A percentile compares a stretch with the other conserved stretches of the same genome.
Conservation (phyloP, 768 basidiomycete genomes). For the Pulveroboletus sp. region DNA sequence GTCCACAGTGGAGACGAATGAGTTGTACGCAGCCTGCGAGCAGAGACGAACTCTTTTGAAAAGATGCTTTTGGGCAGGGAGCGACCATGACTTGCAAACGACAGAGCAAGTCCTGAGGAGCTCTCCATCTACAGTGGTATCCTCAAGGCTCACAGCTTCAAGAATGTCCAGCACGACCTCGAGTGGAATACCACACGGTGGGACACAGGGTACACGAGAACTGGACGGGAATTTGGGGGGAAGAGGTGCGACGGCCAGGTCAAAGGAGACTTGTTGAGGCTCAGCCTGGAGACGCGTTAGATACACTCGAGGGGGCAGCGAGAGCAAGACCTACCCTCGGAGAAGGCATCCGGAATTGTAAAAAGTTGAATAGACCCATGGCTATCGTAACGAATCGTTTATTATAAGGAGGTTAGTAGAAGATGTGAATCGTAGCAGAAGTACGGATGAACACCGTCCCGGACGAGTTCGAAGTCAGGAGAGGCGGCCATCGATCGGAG, state of each 20-base stretch:
- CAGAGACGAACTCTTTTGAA: slow-evolving; percentile 54
- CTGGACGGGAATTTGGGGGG: slow-evolving; percentile 16
- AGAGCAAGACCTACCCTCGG: slow-evolving; percentile 21
- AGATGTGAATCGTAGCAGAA: slow-evolving; percentile 14
- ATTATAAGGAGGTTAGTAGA: slow-evolving; percentile 20
- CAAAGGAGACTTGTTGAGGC: slow-evolving; percentile 37
- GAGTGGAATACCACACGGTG: slow-evolving; percentile 44
- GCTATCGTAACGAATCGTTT: slow-evolving; percentile 18
- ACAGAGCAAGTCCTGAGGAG: slow-evolving; percentile 54
- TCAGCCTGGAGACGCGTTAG: slow-evolving; percentile 24
- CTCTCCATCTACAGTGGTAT: slow-evolving; percentile 32
- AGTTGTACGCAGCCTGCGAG: slow-evolving; percentile 47
- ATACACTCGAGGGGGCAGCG: background rate
- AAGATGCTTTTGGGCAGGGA: slow-evolving; percentile 58
- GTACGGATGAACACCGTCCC: slow-evolving; percentile 19
- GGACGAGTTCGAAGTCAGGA: slow-evolving; percentile 18
- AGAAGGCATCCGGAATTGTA: slow-evolving; percentile 17
- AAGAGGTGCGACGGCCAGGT: slow-evolving; percentile 30
- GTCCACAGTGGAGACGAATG: slow-evolving; percentile 51
- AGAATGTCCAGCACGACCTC: slow-evolving; percentile 63
- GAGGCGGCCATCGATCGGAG: slow-evolving; percentile 15
- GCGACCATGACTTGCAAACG: slow-evolving; percentile 64
- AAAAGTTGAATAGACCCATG: slow-evolving; percentile 26
- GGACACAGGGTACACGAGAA: slow-evolving; percentile 19
- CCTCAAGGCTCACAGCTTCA: slow-evolving; percentile 46